Evolutionary conservation across 257 asterid genomes (phyloP).

Genomic region (Scutellaria minor): DNA sequence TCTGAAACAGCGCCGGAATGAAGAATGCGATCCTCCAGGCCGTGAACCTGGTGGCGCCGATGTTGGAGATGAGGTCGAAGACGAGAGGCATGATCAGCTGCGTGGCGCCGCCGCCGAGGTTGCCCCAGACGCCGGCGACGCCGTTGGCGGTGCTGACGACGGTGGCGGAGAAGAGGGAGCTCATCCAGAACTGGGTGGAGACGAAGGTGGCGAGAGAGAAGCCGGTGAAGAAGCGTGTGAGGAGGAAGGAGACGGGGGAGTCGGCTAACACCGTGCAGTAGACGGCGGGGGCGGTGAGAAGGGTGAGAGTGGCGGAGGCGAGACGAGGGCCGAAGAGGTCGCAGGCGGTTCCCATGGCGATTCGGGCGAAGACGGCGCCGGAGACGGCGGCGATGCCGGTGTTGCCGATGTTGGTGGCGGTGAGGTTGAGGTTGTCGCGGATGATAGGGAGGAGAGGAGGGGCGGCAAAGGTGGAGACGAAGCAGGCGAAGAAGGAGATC

Average conservation of each 20-base stretch:
- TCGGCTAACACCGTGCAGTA: constrained; percentile 50
- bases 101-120: constrained; percentile 88
- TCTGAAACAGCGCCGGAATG: constrained; percentile 76
- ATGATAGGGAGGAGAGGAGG: constrained; percentile 85
- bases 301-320: constrained; percentile 66
- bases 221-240: constrained; percentile 75
- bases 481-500: constrained; percentile 86
- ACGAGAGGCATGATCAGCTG: constrained; percentile 89
- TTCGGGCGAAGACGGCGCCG: constrained; percentile 81
- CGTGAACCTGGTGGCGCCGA: constrained; percentile 60
- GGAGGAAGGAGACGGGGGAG: constrained; percentile 57
- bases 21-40: constrained; percentile 88
- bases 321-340: constrained; percentile 82
- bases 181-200: constrained; percentile 94
- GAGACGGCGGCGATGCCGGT: constrained; percentile 90
- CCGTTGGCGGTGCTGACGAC: constrained; percentile 91
- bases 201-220: constrained; percentile 84
- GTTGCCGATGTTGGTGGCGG: constrained; percentile 85
- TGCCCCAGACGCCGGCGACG: constrained; percentile 90
- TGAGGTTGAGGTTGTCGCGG: constrained; percentile 78
- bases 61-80: constrained; percentile 45
- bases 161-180: constrained; percentile 62
- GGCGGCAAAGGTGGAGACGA: constrained; percentile 87
- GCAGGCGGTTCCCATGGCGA: constrained; percentile 87
- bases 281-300: constrained; percentile 84